phyloP scores from a whole-genome alignment of 306 rosid species.

The Cicer pinnatifidum region DNA sequence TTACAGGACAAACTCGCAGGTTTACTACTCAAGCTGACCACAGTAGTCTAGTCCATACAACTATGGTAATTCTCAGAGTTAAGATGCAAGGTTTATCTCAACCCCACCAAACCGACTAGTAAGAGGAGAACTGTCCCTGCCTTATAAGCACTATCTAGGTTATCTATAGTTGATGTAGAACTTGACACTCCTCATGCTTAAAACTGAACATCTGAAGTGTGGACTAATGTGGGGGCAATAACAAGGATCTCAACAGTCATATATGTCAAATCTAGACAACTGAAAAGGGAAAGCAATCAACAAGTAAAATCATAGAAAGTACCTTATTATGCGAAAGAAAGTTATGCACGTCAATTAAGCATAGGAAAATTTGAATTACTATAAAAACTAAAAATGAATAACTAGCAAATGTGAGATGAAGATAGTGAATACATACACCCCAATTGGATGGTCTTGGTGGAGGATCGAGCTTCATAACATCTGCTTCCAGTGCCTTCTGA shows the following conservation, averaged over 20 bases:
- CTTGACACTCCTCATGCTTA: neutral
- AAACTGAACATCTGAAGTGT: neutral
- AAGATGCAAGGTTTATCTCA: neutral
- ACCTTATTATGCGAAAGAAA: conserved; percentile 25
- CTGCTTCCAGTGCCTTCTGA: conserved; percentile 79
- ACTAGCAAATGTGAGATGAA: conserved; percentile 35
- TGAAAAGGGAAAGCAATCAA: conserved; percentile 23
- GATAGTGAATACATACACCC: conserved; percentile 72
- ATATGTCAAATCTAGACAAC: conserved; percentile 8
- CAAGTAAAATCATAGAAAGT: conserved; percentile 28
- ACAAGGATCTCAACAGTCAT: neutral
- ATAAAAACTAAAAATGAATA: conserved; percentile 25
- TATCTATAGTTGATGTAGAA: neutral
- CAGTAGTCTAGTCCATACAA: conserved; percentile 3
- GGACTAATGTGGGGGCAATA: neutral
- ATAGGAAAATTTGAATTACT: conserved; percentile 17
- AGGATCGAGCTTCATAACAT: conserved; percentile 87
- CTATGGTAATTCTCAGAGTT: neutral
- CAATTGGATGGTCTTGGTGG: conserved; percentile 88
- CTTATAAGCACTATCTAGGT: neutral
- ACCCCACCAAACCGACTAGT: neutral
- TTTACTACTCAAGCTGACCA: neutral
- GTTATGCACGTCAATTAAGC: conserved; percentile 16
- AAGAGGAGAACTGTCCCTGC: neutral
- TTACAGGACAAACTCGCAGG: neutral